These are phyloP conservation scores for Bothriochloa decipiens DNA, from an alignment of 176 grass and related monocot species.

Conservation along the genomic window DNA sequence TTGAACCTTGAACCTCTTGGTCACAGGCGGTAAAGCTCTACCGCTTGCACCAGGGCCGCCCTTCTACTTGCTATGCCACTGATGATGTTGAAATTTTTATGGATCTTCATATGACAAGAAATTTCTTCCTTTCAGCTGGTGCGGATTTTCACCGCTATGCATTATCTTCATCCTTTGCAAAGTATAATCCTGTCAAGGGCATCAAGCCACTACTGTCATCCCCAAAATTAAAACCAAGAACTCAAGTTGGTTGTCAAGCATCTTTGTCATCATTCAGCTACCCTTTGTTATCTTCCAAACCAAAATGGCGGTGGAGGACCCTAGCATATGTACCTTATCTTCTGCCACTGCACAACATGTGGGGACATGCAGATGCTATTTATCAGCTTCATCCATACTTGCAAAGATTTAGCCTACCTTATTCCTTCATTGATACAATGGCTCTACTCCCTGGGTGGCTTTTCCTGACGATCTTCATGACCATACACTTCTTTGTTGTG, in stretches of 20 bases:
- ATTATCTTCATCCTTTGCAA: background rate
- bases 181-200: conserved; percentile 37
- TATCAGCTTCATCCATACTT: conserved; percentile 78
- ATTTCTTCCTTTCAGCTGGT: conserved; percentile 53
- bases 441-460: conserved; percentile 72
- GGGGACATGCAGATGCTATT: conserved; percentile 72
- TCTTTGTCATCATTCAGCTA: conserved; percentile 61
- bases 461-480: conserved; percentile 66
- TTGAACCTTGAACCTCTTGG: no score
- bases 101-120: conserved; percentile 28
- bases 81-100: conserved; percentile 13
- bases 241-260: conserved; percentile 50
- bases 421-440: conserved; percentile 83
- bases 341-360: conserved; percentile 84
- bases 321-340: conserved; percentile 77
- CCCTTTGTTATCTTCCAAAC: conserved; percentile 71
- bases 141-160: background rate
- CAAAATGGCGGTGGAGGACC: conserved; percentile 91
- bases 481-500: conserved; percentile 76
- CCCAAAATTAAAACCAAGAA: conserved; percentile 18
- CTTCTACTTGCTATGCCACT: background rate
- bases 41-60: no score
- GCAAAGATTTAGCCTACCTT: conserved; percentile 63
- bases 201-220: conserved; percentile 33
- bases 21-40: no score